Conservation (phyloP, 176 grass and related monocot species). For the Phyllostachys edulis region DNA sequence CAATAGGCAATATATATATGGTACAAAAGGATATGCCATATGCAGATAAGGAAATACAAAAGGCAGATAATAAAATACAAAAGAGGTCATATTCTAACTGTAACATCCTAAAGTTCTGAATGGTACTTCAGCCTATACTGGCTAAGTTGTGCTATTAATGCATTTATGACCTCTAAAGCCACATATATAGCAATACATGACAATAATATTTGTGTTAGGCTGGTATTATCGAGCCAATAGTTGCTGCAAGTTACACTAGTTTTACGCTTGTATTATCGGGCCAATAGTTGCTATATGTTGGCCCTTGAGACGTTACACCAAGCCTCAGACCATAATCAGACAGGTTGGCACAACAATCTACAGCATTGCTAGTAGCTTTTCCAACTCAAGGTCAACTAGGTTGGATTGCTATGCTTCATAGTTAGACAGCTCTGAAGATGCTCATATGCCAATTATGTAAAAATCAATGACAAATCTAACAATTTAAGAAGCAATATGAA, state of each 20-base stretch:
- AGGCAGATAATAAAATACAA: too few relatives aligned
- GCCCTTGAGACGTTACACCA: background rate
- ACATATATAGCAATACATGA: background rate
- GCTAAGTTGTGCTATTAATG: background rate
- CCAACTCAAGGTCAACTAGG: background rate
- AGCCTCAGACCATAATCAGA: background rate
- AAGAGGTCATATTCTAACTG: too few relatives aligned
- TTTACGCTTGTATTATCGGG: background rate
- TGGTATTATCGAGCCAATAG: background rate
- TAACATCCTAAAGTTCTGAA: background rate
- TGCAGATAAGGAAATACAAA: too few relatives aligned
- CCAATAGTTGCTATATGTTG: background rate
- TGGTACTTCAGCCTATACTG: background rate
- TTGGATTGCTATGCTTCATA: background rate
- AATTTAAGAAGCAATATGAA: background rate
- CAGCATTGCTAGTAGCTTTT: constrained; percentile 13
- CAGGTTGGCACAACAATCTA: constrained; percentile 6
- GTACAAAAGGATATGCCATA: too few relatives aligned
- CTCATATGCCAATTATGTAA: constrained; percentile 3
- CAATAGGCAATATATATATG: too few relatives aligned
- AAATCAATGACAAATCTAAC: background rate
- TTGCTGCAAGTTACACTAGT: background rate
- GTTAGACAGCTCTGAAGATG: constrained; percentile 9
- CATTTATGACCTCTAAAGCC: background rate
- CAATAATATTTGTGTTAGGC: background rate